Conservation (phyloP, 2,329 filamentous ascomycete genomes). For the Cryoendolithus antarcticus region DNA sequence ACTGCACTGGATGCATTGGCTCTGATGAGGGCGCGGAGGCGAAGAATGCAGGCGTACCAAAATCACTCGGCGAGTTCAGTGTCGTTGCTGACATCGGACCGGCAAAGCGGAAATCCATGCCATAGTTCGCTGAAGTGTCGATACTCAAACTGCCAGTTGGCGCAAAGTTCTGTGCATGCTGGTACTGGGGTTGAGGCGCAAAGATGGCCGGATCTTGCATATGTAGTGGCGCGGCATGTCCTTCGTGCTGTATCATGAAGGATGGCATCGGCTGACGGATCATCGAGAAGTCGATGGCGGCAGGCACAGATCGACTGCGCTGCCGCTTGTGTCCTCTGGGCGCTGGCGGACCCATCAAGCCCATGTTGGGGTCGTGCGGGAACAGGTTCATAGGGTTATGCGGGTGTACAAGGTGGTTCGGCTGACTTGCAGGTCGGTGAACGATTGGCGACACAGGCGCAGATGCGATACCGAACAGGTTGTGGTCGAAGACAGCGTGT, state of each 20-base stretch:
- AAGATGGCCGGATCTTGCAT: slow-evolving; percentile 52
- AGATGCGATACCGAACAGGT: slow-evolving; percentile 56
- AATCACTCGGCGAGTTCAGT: slow-evolving; percentile 80
- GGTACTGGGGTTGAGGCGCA: slow-evolving; percentile 73
- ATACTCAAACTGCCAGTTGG: slow-evolving; percentile 55
- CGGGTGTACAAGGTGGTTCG: slow-evolving; percentile 69
- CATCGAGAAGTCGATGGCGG: slow-evolving; percentile 87
- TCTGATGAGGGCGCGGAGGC: slow-evolving; percentile 47
- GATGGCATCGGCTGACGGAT: slow-evolving; percentile 84
- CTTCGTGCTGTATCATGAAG: slow-evolving; percentile 71
- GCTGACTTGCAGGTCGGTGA: slow-evolving; percentile 78
- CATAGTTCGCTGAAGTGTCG: slow-evolving; percentile 75
- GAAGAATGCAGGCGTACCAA: slow-evolving; percentile 66
- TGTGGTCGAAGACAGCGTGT: slow-evolving; percentile 62
- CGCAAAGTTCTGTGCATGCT: slow-evolving; percentile 29
- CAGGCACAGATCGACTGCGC: slow-evolving; percentile 91
- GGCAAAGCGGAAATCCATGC: slow-evolving; percentile 71
- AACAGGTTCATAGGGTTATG: slow-evolving; percentile 53
- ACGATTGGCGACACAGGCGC: slow-evolving; percentile 80
- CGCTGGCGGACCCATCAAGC: slow-evolving; percentile 55
- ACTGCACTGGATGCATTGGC: slow-evolving; percentile 50
- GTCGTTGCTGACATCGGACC: slow-evolving; percentile 84
- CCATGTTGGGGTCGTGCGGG: slow-evolving; percentile 65
- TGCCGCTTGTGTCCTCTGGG: slow-evolving; percentile 79
- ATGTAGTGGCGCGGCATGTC: slow-evolving; percentile 31